These are phyloP conservation scores for Candida smagusa DNA, from an alignment of 1,139 yeast genomes.

Conservation along the genomic window DNA sequence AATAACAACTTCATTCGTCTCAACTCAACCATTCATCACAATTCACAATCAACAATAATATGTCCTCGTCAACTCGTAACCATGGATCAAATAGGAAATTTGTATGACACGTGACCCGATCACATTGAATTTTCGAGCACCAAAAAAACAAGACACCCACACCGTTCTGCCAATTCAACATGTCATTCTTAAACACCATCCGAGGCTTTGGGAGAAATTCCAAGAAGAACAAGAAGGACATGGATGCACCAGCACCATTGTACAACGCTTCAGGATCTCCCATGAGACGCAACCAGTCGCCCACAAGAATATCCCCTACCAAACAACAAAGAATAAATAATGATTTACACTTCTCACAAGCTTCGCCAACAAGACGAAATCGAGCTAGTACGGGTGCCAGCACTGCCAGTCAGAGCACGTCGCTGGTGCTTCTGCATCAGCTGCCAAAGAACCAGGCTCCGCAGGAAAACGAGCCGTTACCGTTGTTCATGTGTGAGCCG, in stretches of 20 bases:
- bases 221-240: slow-evolving; percentile 48
- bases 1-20: too few species aligned
- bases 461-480: slow-evolving; percentile 27
- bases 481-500: slow-evolving; percentile 85
- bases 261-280: slow-evolving; percentile 34
- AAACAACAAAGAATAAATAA: slow-evolving; percentile 24
- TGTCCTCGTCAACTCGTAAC: too few species aligned
- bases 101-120: too few species aligned
- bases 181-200: slow-evolving; percentile 46
- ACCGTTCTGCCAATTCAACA: slow-evolving; percentile 8
- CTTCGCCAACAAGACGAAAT: slow-evolving; percentile 35
- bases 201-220: slow-evolving; percentile 67
- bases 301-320: slow-evolving; percentile 34
- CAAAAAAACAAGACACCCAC: too few species aligned
- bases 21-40: too few species aligned
- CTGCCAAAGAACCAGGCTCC: slow-evolving; percentile 21
- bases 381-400: slow-evolving; percentile 10
- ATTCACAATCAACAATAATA: too few species aligned
- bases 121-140: too few species aligned
- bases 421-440: not conserved
- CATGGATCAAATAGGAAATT: too few species aligned
- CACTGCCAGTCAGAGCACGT: not conserved
- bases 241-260: slow-evolving; percentile 33
- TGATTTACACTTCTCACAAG: slow-evolving; percentile 22
- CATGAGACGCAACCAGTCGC: slow-evolving; percentile 36